Evolutionary conservation across 1,284 basidiomycete species (phyloP).

Genomic region (Malassezia cuniculi): DNA sequence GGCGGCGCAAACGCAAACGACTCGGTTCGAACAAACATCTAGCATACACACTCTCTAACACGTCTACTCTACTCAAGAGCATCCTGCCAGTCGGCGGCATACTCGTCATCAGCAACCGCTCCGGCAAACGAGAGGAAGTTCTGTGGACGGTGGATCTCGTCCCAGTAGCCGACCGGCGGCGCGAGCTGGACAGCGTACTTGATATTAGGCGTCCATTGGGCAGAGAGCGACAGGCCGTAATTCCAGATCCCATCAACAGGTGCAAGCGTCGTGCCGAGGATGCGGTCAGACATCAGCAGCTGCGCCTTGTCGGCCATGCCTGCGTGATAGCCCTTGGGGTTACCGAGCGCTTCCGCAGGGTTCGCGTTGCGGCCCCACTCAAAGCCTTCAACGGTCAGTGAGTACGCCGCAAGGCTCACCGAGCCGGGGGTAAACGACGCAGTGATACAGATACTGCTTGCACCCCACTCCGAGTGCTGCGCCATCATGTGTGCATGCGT

Average conservation of each 20-base stretch:
- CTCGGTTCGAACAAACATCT: not conserved
- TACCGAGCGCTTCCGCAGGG: constrained; percentile 54
- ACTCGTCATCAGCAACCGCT: constrained; percentile 16
- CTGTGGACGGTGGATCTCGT: constrained; percentile 69
- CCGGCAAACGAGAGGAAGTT: constrained; percentile 43
- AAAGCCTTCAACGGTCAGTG: constrained; percentile 75
- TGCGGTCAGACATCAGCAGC: constrained; percentile 72
- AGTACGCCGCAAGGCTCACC: constrained; percentile 84
- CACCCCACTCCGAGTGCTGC: constrained; percentile 84
- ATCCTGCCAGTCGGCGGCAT: constrained; percentile 36
- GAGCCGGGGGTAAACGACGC: constrained; percentile 96
- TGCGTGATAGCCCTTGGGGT: constrained; percentile 70
- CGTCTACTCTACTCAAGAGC: constrained; percentile 23
- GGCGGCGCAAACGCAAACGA: not conserved
- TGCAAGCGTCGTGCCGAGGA: constrained; percentile 41
- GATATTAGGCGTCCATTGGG: constrained; percentile 73
- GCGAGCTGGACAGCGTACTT: constrained; percentile 78
- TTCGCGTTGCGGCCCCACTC: constrained; percentile 89
- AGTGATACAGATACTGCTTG: constrained; percentile 82
- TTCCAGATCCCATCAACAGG: constrained; percentile 35
- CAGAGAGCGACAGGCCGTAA: constrained; percentile 54
- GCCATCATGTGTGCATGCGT: constrained; percentile 94
- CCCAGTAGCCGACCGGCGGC: constrained; percentile 87
- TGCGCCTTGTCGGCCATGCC: constrained; percentile 90
- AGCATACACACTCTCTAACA: not conserved